These are phyloP conservation scores for Fraxinus nigra DNA, from an alignment of 305 asterid species.

Conservation along the genomic window DNA sequence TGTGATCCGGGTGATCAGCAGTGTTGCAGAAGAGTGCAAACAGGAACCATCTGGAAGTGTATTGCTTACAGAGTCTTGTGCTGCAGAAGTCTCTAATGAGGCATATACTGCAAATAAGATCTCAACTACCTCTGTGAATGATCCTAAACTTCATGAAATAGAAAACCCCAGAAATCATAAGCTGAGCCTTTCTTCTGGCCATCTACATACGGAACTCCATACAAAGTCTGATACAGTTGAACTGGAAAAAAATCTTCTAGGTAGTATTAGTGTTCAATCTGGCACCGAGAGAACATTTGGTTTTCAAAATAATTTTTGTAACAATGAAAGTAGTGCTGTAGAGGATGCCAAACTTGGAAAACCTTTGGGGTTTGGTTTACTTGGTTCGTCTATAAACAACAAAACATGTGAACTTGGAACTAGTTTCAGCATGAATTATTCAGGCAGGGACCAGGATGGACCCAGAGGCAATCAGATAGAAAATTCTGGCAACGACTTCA, in stretches of 20 bases:
- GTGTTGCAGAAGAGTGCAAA: slow-evolving; percentile 21
- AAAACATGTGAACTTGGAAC: slow-evolving; percentile 35
- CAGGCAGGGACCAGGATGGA: slow-evolving; percentile 42
- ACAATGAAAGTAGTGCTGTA: slow-evolving; percentile 19
- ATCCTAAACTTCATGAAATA: slow-evolving; percentile 31
- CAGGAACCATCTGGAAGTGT: slow-evolving; percentile 25
- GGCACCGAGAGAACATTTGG: slow-evolving; percentile 36
- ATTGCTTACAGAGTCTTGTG: slow-evolving; percentile 24
- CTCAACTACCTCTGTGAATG: slow-evolving; percentile 35
- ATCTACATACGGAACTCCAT: slow-evolving; percentile 22
- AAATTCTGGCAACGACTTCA: slow-evolving; percentile 48
- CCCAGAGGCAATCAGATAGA: slow-evolving; percentile 35
- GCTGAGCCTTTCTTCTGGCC: slow-evolving; percentile 55
- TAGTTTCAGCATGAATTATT: slow-evolving; percentile 34
- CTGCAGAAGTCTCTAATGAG: slow-evolving; percentile 34
- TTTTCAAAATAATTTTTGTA: slow-evolving; percentile 28
- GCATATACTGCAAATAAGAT: slow-evolving; percentile 29
- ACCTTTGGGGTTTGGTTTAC: slow-evolving; percentile 21
- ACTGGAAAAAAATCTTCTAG: slow-evolving; percentile 36
- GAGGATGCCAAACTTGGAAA: slow-evolving; percentile 7
- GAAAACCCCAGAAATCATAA: slow-evolving; percentile 42
- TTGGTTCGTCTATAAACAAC: slow-evolving; percentile 38
- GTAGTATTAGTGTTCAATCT: slow-evolving; percentile 36
- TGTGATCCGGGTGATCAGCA: slow-evolving; percentile 14
- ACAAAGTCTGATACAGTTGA: slow-evolving; percentile 34